Percentiles rank a stretch among this genome's conserved stretches.
Evolutionary conservation across 2,329 filamentous ascomycete species (phyloP).

Genomic region (Alternaria conjuncta): DNA sequence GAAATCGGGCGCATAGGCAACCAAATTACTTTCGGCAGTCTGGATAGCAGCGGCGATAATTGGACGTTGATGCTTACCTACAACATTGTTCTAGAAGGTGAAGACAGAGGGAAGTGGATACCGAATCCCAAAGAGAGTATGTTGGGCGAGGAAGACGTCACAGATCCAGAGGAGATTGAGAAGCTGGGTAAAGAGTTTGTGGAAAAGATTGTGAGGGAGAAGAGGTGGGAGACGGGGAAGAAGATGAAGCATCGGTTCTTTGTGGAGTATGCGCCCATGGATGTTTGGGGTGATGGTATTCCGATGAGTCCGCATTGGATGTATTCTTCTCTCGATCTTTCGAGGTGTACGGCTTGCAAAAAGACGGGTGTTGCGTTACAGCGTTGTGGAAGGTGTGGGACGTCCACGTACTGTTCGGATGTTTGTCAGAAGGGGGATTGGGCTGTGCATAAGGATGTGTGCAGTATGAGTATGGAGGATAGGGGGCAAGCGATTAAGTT

Average conservation of each 20-base stretch:
- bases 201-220: not conserved
- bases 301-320: slow-evolving; percentile 32
- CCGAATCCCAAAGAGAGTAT: slow-evolving; percentile 30
- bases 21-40: slow-evolving; percentile 31
- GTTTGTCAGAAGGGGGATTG: slow-evolving; percentile 28
- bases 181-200: slow-evolving; percentile 6
- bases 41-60: slow-evolving; percentile 22
- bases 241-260: slow-evolving; percentile 24
- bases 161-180: slow-evolving; percentile 14
- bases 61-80: slow-evolving; percentile 31
- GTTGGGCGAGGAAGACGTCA: slow-evolving; percentile 22
- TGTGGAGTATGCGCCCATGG: slow-evolving; percentile 35
- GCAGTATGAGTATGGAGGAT: slow-evolving; percentile 29
- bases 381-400: slow-evolving; percentile 31
- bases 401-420: slow-evolving; percentile 28
- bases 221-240: slow-evolving; percentile 25
- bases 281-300: slow-evolving; percentile 33
- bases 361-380: slow-evolving; percentile 7
- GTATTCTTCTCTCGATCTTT: slow-evolving; percentile 18
- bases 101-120: slow-evolving; percentile 20
- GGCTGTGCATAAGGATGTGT: slow-evolving; percentile 31
- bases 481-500: slow-evolving; percentile 28
- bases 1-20: slow-evolving; percentile 32
- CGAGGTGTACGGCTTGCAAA: slow-evolving; percentile 20
- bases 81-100: slow-evolving; percentile 12